A percentile compares a stretch with the other conserved stretches of the same genome.
Conservation (phyloP, 225 moss, liverwort and hornwort species). For the Physcomitrium patens region DNA sequence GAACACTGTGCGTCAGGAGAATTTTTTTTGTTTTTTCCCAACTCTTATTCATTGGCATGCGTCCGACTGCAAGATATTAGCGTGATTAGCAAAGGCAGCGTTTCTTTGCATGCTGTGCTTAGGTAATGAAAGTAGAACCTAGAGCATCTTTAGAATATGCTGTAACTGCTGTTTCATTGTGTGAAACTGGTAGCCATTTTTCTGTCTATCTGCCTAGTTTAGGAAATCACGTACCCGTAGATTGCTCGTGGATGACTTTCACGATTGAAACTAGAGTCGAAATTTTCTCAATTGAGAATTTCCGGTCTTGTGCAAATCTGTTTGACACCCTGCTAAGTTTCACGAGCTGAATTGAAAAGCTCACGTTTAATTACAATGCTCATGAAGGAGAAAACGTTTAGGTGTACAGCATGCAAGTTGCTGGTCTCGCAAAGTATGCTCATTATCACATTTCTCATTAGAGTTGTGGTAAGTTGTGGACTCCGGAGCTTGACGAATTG, state of each 20-base stretch:
- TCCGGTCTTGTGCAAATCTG: slow-evolving; percentile 87
- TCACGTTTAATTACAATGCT: background rate
- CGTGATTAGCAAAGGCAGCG: background rate
- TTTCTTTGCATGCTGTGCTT: background rate
- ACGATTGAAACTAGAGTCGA: slow-evolving; percentile 83
- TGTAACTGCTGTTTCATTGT: background rate
- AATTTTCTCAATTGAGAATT: slow-evolving; percentile 76
- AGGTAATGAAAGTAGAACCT: background rate
- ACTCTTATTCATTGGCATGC: slow-evolving; percentile 70
- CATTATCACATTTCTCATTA: too few species aligned
- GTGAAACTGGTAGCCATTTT: background rate
- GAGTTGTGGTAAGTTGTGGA: background rate
- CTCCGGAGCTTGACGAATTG: too few species aligned
- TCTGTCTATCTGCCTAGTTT: background rate
- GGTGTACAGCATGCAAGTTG: background rate
- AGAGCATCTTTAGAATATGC: too few species aligned
- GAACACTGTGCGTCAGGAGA: slow-evolving; percentile 80
- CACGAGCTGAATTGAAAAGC: background rate
- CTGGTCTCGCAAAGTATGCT: background rate
- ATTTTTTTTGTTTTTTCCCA: slow-evolving; percentile 88
- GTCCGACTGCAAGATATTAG: slow-evolving; percentile 43
- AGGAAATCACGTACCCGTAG: slow-evolving; percentile 56
- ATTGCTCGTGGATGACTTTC: slow-evolving; percentile 72
- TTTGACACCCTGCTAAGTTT: slow-evolving; percentile 38
- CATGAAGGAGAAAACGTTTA: background rate